Evolutionary conservation across 257 asterid species (phyloP).

Genomic region (Rubia yunnanensis): DNA sequence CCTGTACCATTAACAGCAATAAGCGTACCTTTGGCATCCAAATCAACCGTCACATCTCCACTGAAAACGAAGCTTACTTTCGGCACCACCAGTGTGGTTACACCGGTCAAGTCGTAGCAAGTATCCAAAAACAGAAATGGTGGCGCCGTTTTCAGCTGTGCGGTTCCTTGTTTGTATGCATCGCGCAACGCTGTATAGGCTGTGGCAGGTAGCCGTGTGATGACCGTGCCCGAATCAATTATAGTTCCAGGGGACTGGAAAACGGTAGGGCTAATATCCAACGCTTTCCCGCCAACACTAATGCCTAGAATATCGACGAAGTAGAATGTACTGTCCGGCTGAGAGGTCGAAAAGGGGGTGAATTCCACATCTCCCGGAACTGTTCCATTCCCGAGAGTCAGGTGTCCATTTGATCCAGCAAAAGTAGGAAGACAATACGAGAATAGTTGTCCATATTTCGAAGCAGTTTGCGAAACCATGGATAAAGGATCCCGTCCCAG

Average conservation of each 20-base stretch:
- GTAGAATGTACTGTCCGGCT: conserved; percentile 28
- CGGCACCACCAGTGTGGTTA: conserved; percentile 28
- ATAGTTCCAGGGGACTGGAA: conserved; percentile 44
- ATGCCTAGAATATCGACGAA: conserved; percentile 34
- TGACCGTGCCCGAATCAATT: conserved; percentile 74
- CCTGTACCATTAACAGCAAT: neutral
- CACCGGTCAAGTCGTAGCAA: conserved; percentile 46
- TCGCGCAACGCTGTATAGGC: conserved; percentile 41
- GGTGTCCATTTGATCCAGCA: conserved; percentile 47
- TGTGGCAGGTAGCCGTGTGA: conserved; percentile 50
- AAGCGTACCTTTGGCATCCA: conserved; percentile 33
- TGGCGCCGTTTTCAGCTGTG: conserved; percentile 32
- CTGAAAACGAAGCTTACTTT: conserved; percentile 36
- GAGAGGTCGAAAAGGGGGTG: conserved; percentile 40
- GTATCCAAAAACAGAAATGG: conserved; percentile 49
- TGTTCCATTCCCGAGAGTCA: conserved; percentile 39
- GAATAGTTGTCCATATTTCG: conserved; percentile 44
- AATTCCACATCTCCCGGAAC: conserved; percentile 18
- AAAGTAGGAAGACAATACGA: conserved; percentile 67
- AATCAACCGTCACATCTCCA: conserved; percentile 34
- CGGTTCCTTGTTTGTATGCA: conserved; percentile 38
- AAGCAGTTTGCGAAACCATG: conserved; percentile 49
- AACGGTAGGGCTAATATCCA: conserved; percentile 34
- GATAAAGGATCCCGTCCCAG: conserved; percentile 48
- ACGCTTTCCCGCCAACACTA: conserved; percentile 33